Evolutionary conservation across 768 basidiomycete genomes (phyloP), one percentile per base, ranked within the genome.

Genomic region (Mrakia gelida): DNA sequence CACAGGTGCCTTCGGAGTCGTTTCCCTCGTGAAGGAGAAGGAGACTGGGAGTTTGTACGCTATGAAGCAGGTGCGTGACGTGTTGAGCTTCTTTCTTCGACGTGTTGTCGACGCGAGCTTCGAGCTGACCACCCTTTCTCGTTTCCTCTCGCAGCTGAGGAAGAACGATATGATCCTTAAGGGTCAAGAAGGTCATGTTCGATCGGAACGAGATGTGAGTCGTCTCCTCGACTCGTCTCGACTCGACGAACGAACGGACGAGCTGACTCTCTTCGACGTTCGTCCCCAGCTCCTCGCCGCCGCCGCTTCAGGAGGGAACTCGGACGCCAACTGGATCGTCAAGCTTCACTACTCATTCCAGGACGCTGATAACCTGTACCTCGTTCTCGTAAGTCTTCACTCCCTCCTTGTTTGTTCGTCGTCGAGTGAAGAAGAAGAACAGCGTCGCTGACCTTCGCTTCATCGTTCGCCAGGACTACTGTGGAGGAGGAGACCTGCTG

Each of bases 401-500:
- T 28, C 38, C 34, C 16, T 16, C 32, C 56, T 21, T 74, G 38
- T 65, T 26, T 28, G 16, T 13, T 10, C 73, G n/a, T 45, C 45
- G 45, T 10, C 9, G 45, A 45, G 49, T 2, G 49, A 21, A 13
- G 18, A 52, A 13, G 49, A 52, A 21, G n/a, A n/a, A n/a, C n/a
- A n/a, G 3, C 49, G 15, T 16, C 18, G 49, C 49, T 52, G 28
- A 74, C 41, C 38, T 6, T 9, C 38, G 23, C 6, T 68, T 41
- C 45, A 9, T 93, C 73, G 13, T 52, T 52, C 15, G 15, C 18
- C 45, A 96, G 67, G 92, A 96, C 83, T 97, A 91, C 85, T 96
- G 96, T 93, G 94, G 94, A 80, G 94, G 95, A 76, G 94, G 95
- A 77, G 95, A 98, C 86, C 90, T 98, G 81, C 89, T 99, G 75